Base-by-base conservation (phyloP, 2,329 filamentous ascomycete species). In the Hypoxylon sp. region DNA sequence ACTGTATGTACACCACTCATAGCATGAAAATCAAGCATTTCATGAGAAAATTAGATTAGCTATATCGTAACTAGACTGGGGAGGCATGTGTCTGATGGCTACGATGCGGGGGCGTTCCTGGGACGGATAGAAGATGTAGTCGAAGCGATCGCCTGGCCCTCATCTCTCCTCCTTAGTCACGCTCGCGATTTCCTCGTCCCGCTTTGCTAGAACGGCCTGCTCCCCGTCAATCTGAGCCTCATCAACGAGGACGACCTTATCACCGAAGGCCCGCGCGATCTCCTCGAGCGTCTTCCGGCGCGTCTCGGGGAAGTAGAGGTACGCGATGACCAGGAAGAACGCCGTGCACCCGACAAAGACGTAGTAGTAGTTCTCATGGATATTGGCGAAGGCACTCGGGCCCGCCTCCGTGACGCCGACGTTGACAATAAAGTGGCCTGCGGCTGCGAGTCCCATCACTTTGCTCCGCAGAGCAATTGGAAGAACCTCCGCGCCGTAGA, bases 341-440 rank as follows among this genome's bases (percentile, higher is more conserved):
- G 78, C 27, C 1, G 84, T 83, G 71, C 86, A 88, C 4, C 72
- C 83, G 1, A 88, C 85, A 66, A 89, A 89, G 17, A 89, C 86
- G 66, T 88, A 89, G 75, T 89, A 89, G 75, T 88, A 89, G 69
- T 88, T 89, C 71, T 89, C 83, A n/a, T 81, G 74, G 59, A 89
- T 89, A 48, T 82, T 87, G 13, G 84, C 84, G 71, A 89, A 88
- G 0, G 86, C 86, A 57, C 81, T 86, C 0, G 86, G 86, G 0
- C 86, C 86, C 6, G 85, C 85, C 74, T 87, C 84, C 57, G 85
- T 87, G 71, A 86, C 81, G 78, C 56, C 84, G 33, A 88, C 85
- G 68, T 88, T 88, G 59, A 88, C 85, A 30, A 86, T 82, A 54
- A 86, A 86, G 72, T 88, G 86, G 3, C 82, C 83, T 1, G 84